Percentiles rank a stretch among this genome's conserved stretches.
Evolutionary conservation across 352 stramenopile genomes (phyloP).

Genomic region (Aphanomyces astaci): DNA sequence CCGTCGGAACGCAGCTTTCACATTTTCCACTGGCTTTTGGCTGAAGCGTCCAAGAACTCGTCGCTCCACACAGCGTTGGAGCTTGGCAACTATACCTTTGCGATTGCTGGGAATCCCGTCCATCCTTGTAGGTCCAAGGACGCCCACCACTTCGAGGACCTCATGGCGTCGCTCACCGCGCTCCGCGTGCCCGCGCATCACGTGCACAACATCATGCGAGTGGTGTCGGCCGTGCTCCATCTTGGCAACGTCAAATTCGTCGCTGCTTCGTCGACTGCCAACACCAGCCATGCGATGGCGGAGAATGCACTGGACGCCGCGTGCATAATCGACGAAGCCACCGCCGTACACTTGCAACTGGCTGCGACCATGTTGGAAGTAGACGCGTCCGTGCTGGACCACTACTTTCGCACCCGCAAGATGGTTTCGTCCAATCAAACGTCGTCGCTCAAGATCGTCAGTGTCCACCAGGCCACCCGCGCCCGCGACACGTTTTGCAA

Average conservation of each 20-base stretch:
- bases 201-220: slow-evolving; percentile 67
- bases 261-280: slow-evolving; percentile 28
- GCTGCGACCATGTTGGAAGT: slow-evolving; percentile 67
- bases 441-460: slow-evolving; percentile 78
- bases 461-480: slow-evolving; percentile 55
- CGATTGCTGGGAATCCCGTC: slow-evolving; percentile 18
- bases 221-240: slow-evolving; percentile 65
- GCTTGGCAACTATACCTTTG: slow-evolving; percentile 16
- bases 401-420: slow-evolving; percentile 75
- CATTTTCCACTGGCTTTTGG: slow-evolving; percentile 88
- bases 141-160: slow-evolving; percentile 62
- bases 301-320: slow-evolving; percentile 28
- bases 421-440: slow-evolving; percentile 28
- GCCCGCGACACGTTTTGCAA: slow-evolving; percentile 72
- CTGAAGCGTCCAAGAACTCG: slow-evolving; percentile 63
- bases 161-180: slow-evolving; percentile 75
- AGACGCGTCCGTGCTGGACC: slow-evolving; percentile 70
- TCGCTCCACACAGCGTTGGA: slow-evolving; percentile 25
- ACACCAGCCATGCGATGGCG: background rate
- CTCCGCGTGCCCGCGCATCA: slow-evolving; percentile 74
- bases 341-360: slow-evolving; percentile 43
- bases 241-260: slow-evolving; percentile 77
- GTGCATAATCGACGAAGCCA: slow-evolving; percentile 53
- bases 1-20: slow-evolving; percentile 88
- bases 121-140: slow-evolving; percentile 41